Percentiles rank a stretch among this genome's conserved stretches.
Evolutionary conservation across 2,329 filamentous ascomycete species (phyloP).

Genomic region (Tolypocladium ophioglossoides): DNA sequence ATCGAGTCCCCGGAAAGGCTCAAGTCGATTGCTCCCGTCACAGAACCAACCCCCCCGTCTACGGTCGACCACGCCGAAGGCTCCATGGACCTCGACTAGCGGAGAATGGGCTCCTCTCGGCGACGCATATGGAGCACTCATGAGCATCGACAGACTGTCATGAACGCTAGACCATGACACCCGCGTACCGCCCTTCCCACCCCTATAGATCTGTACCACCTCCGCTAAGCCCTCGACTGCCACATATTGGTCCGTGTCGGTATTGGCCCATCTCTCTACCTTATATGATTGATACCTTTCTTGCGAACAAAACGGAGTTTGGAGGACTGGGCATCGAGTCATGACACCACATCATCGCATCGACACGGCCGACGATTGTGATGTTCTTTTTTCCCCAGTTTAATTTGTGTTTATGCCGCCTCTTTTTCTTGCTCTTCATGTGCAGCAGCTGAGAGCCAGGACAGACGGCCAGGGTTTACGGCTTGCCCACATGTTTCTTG

Average conservation of each 20-base stretch:
- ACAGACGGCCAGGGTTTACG: neutral
- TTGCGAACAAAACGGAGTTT: neutral
- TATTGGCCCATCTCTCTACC: neutral
- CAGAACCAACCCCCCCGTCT: conserved; percentile 28
- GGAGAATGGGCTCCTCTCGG: neutral
- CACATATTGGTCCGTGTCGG: neutral
- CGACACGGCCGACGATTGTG: neutral
- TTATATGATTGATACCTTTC: neutral
- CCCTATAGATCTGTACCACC: neutral
- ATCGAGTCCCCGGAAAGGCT: conserved; percentile 17
- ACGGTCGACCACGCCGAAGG: conserved; percentile 27
- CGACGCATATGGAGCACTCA: neutral
- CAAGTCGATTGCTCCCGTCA: conserved; percentile 17
- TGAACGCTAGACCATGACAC: neutral
- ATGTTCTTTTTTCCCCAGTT: neutral
- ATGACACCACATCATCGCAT: neutral
- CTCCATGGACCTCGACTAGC: conserved; percentile 29
- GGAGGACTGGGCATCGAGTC: neutral
- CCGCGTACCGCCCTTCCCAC: neutral
- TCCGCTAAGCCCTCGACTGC: neutral
- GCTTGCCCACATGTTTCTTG: neutral
- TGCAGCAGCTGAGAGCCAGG: neutral
- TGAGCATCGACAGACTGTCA: neutral
- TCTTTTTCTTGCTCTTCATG: neutral
- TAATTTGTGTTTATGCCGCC: neutral